phyloP scores from a whole-genome alignment of 2,329 filamentous ascomycete genomes.

The Alternaria ethzedia region DNA sequence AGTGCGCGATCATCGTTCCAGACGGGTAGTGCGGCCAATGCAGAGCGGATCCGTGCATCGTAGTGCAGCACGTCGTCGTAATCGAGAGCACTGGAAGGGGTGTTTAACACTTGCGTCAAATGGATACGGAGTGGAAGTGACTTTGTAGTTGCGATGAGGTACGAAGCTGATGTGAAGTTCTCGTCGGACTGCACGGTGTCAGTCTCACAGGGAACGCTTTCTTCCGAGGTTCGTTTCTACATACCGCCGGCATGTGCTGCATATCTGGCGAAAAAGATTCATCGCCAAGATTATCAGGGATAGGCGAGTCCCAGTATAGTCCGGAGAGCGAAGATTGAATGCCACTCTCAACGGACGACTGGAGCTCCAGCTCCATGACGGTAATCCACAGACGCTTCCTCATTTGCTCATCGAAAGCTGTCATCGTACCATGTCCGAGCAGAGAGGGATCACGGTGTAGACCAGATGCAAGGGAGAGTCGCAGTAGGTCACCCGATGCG shows the following conservation, averaged over 20 bases:
- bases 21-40: conserved; percentile 28
- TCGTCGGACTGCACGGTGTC: conserved; percentile 23
- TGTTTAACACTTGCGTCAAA: conserved; percentile 42
- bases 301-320: conserved; percentile 57
- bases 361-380: conserved; percentile 63
- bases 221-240: not conserved
- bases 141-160: conserved; percentile 26
- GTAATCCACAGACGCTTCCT: conserved; percentile 64
- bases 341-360: conserved; percentile 62
- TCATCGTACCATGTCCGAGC: conserved; percentile 39
- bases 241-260: conserved; percentile 27
- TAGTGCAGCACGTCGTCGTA: conserved; percentile 45
- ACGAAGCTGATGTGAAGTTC: conserved; percentile 42
- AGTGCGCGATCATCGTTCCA: conserved; percentile 30
- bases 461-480: conserved; percentile 60
- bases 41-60: conserved; percentile 35
- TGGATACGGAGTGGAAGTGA: conserved; percentile 42
- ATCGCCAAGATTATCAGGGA: conserved; percentile 60
- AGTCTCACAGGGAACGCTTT: not conserved
- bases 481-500: conserved; percentile 57
- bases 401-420: conserved; percentile 59
- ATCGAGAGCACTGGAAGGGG: conserved; percentile 33
- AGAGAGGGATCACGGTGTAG: conserved; percentile 58
- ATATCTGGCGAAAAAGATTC: conserved; percentile 50
- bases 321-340: conserved; percentile 54